Base-by-base conservation (phyloP, 1,284 basidiomycete species). In the Tremellales sp. region DNA sequence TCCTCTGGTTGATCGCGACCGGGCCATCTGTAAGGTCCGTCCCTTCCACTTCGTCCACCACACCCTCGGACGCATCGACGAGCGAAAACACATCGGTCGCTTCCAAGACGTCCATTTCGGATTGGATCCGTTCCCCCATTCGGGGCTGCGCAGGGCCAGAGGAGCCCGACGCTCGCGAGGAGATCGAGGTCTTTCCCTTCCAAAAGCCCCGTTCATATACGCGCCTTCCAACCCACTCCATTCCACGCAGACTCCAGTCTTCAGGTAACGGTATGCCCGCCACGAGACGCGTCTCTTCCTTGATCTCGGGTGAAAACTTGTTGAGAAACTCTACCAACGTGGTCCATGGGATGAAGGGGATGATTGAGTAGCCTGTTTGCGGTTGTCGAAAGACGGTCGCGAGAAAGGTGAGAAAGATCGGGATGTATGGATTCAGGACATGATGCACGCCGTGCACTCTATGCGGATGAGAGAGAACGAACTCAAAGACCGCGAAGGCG, bases 161-260 rank as follows among this genome's bases (percentile, higher is more conserved):
- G 16, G 50, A 57, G 12, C 78, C 78, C 10, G 76, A 69, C 3
- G 60, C 53, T 8, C 69, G 52, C 40, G 14, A 26, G 10, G 29
- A 31, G 13, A 21, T 25, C 21, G 27, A 25, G 28, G 41, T 37
- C 54, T 86, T 73, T 25, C 60, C 46, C 47, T 76, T 76, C 93
- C 92, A 97, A 71, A 86, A 97, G 0, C 92, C 91, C 36, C 87
- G 81, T 66, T 92, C 89, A 67, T 86, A 95, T 1, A 95, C 83
- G 47, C 83, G 81, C 51, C 88, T 79, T 5, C 87, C 85, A 1
- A 88, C 84, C 94, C 94, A 98, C 54, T 90, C 87, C 82, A 93
- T 87, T 3, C 95, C 95, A 26, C 93, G 80, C 51, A 97, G 72
- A 59, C 87, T 88, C 90, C 92, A 97, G 68, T 98, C 95, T 69